Base-by-base conservation (phyloP, 768 basidiomycete species). In the Phanerochaete sordida region DNA sequence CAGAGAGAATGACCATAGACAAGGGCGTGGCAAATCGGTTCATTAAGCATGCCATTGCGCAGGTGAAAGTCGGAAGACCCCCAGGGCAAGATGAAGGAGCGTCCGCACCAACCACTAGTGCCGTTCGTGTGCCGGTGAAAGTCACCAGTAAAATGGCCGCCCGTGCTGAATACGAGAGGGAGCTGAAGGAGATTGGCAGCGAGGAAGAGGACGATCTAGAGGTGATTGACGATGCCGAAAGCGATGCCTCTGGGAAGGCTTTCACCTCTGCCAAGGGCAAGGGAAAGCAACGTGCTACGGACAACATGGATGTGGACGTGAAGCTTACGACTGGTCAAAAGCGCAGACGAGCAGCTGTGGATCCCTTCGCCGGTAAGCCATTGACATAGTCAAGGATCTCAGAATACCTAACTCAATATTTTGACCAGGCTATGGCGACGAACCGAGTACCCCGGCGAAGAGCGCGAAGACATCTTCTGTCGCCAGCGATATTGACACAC, bases 21-120 rank as follows among this genome's bases (percentile, higher is more conserved):
- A 90, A 88, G 71, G 84, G 76, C 24, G 92, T 90, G 13, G 92
- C 92, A 1, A 75, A 77, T 46, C 84, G 93, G 30, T 95, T 95
- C 73, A 94, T 95, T 71, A 90, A 87, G 72, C 81, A 90, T 69
- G 90, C 91, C 28, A 91, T 93, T 45, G 75, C 87, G 1, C 87
- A 87, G 70, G 83, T 82, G 13, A 78, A 80, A 52, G 57, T 46
- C 11, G 59, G 64, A 39, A 59, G 60, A 13, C 65, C 63, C 2
- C 65, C 61, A 43, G 62, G 63, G 4, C 60, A 67, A 39, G 49
- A 62, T 33, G 62, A 69, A 49, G 59, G 48, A 58, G 55, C 56
- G 7, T 48, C 43, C 62, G 43, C 62, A 59, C 62, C 59, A 56
- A 37, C 53, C 51, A 13, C 55, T 30, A 35, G 23, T 23, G 47